Percentiles rank a stretch among this genome's conserved stretches.
Conservation (phyloP, 371 early-diverging fungal species). For the Coemansia sp. region DNA sequence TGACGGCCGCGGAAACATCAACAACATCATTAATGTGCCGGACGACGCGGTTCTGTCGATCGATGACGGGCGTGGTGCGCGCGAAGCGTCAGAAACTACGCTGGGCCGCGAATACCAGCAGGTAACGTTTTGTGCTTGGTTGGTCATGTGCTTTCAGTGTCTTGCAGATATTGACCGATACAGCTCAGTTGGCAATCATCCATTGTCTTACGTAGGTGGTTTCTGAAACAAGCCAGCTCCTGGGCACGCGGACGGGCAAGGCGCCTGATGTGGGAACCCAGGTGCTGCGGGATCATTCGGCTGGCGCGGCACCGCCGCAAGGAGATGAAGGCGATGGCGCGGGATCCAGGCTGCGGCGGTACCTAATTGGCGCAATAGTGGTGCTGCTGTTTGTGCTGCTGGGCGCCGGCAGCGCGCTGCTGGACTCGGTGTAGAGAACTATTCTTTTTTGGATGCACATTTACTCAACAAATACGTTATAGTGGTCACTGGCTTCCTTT, state of each 20-base stretch:
- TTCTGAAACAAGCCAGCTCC: conserved; percentile 22
- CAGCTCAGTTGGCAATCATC: not conserved
- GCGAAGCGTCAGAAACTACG: not conserved
- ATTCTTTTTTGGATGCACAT: too few species aligned
- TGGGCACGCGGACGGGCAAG: conserved; percentile 9
- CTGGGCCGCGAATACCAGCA: not conserved
- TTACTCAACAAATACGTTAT: too few species aligned
- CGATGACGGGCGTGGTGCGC: not conserved
- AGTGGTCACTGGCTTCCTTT: too few species aligned
- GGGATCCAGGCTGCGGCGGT: conserved; percentile 1
- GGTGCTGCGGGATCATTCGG: not conserved
- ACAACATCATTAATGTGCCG: conserved; percentile 30
- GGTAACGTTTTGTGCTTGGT: not conserved
- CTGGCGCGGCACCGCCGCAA: not conserved
- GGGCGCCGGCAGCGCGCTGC: conserved; percentile 22
- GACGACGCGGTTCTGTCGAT: conserved; percentile 4
- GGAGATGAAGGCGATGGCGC: conserved; percentile 1
- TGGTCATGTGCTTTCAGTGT: not conserved
- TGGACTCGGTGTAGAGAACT: conserved; percentile 5
- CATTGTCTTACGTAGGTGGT: conserved; percentile 3
- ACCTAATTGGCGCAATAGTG: conserved; percentile 10
- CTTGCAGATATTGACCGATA: conserved; percentile 4
- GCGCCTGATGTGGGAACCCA: not conserved
- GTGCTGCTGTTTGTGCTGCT: conserved; percentile 20
- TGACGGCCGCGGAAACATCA: conserved; percentile 35